These are phyloP conservation scores for Rhododendron molle DNA, from an alignment of 148 eudicot genomes.

Conservation along the genomic window DNA sequence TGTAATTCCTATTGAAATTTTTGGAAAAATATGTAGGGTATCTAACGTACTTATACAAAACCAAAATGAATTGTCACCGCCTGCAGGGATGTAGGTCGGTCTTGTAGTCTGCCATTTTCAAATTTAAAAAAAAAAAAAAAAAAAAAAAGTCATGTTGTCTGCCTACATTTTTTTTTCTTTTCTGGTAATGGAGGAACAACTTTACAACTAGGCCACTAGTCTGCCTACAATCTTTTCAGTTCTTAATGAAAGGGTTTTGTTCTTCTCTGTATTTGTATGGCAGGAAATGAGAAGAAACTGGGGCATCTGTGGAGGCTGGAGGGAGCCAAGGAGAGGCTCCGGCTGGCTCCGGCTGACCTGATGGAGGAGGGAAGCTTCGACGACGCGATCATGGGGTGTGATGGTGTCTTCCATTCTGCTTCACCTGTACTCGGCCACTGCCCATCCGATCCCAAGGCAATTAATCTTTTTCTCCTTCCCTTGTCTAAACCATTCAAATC, in stretches of 20 bases:
- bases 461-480: not conserved
- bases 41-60: too few species aligned
- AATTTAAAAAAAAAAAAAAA: too few species aligned
- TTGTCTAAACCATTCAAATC: not conserved
- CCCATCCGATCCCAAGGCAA: slow-evolving; percentile 47
- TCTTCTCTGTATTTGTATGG: not conserved
- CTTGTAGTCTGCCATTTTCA: not conserved
- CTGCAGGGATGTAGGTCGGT: not conserved
- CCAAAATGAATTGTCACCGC: too few species aligned
- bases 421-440: slow-evolving; percentile 63
- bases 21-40: too few species aligned
- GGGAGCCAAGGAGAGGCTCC: slow-evolving; percentile 84
- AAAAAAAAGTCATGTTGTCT: not conserved
- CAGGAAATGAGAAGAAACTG: slow-evolving; percentile 60
- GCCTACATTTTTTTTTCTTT: too few species aligned
- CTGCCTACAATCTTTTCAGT: not conserved
- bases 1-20: too few species aligned
- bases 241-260: not conserved
- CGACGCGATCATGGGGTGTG: slow-evolving; percentile 62
- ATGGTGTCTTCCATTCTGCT: slow-evolving; percentile 95
- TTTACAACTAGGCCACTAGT: too few species aligned
- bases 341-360: slow-evolving; percentile 60
- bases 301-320: slow-evolving; percentile 75
- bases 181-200: too few species aligned
- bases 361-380: slow-evolving; percentile 88